Evolutionary conservation across 2,329 filamentous ascomycete genomes (phyloP).

Genomic region (Chaetomium sp.): DNA sequence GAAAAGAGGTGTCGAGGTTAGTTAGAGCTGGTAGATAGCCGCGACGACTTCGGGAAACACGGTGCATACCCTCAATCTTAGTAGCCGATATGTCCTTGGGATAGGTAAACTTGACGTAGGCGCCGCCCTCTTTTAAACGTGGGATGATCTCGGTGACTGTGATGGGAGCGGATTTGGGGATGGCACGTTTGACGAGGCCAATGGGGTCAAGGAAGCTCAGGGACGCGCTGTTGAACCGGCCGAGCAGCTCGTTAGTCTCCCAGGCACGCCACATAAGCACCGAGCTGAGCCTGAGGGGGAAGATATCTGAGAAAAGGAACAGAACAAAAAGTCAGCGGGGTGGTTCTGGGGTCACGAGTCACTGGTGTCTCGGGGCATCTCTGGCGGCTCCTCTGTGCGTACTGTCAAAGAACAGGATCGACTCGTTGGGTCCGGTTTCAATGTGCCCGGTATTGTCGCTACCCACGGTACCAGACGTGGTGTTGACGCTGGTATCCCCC

Average conservation of each 20-base stretch:
- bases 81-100: slow-evolving; percentile 33
- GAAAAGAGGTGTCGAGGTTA: background rate
- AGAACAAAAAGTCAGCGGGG: too few species aligned
- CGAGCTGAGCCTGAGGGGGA: slow-evolving; percentile 64
- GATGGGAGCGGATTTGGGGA: slow-evolving; percentile 56
- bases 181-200: slow-evolving; percentile 51
- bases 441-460: slow-evolving; percentile 77
- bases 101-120: slow-evolving; percentile 78
- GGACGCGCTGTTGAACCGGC: slow-evolving; percentile 45
- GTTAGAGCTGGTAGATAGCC: background rate
- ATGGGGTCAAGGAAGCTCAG: slow-evolving; percentile 47
- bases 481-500: too few species aligned
- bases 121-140: slow-evolving; percentile 82
- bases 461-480: slow-evolving; percentile 50
- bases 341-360: too few species aligned
- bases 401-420: slow-evolving; percentile 88
- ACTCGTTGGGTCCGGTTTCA: slow-evolving; percentile 65
- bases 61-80: slow-evolving; percentile 36
- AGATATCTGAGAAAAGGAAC: slow-evolving; percentile 55
- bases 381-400: slow-evolving; percentile 27
- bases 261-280: slow-evolving; percentile 40
- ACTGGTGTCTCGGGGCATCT: too few species aligned
- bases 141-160: slow-evolving; percentile 77
- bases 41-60: background rate
- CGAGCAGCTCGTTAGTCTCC: slow-evolving; percentile 45